Base-by-base conservation (phyloP, 148 eudicot species). In the Amaranthus hypochondriacus region DNA sequence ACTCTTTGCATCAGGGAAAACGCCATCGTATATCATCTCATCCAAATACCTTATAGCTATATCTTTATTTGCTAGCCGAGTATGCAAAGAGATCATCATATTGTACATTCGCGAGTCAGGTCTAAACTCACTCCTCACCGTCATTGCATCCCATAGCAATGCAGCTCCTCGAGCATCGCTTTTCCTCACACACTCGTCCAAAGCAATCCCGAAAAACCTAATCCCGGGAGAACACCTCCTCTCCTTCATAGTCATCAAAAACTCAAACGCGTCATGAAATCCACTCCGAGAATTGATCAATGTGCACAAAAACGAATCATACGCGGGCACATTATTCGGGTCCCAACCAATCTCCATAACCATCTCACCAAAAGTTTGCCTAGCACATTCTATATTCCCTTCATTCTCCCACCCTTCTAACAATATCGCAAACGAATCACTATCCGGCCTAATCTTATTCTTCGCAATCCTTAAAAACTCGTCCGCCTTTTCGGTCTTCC, bases 401-500 rank as follows among this genome's bases (percentile, higher is more conserved):
- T 89, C 98, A 9, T 18, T 85, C 84, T 93, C 96, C 83, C 87
- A 93, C 57, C 98, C 98, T 78, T 93, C 94, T 56, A 93, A 81
- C 84, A 93, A 78, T 52, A 93, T 86, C 0, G 90, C 92, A 77
- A 84, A 93, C 3, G 90, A 84, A 74, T 87, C 96, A 5, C 73
- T 74, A 84, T 89, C 92, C 4, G 77, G 81, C 73, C 84, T 80
- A 75, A 93, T 75, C 79, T 63, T 78, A 71, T 68, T 78, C 86
- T 81, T 88, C 0, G 69, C 77, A 63, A 70, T 4, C 21, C 73
- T 69, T 60, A 90, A 72, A 54, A 82, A 90, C 48, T 84, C 92
- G 44, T 70, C 78, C 1, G 87, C 93, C 75, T 82, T 76, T 9
- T 4, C 69, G 0, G 88, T 83, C 71, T 82, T 84, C 60, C 87